Base-by-base conservation (phyloP, 2,329 filamentous ascomycete genomes). In the Cephalotrichum gorgonifer region DNA sequence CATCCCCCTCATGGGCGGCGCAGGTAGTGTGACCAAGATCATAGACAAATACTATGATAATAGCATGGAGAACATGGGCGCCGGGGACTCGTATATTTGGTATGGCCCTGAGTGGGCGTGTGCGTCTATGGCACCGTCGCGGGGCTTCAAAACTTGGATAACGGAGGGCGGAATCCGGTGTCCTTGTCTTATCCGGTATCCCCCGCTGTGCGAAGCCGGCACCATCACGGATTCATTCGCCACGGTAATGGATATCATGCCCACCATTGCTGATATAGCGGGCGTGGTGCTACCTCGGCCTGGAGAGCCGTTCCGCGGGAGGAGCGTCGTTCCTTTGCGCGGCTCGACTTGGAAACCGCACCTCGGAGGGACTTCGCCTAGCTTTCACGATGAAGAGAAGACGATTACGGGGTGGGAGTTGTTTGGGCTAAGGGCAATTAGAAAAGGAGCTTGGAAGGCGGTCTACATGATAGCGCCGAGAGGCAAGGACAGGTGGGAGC, bases 21-120 rank as follows among this genome's bases (percentile, higher is more conserved):
- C n/a, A n/a, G n/a, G n/a, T n/a, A n/a, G n/a, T n/a, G n/a, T n/a
- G 48, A 72, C 72, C 43, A 68, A 68, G 23, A 74, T 78, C 53
- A 71, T 78, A 56, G 67, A 73, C 3, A 81, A 80, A 52, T 67
- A 81, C 27, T 79, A 78, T 11, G 71, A 75, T 45, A 73, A 44
- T 50, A 54, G 51, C 26, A 46, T 78, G 4, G 75, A 78, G 11
- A 80, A 80, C 52, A 65, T 79, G 15, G 76, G 76, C 6, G 74
- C 55, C 69, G 73, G 15, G 65, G 65, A 79, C 57, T 75, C 71
- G 2, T 81, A 78, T 57, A 72, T 79, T 51, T 81, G 77, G 77
- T 81, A 81, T 53, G 77, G 78, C 2, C 73, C 72, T 3, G 69
- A 70, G 14, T 79, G 76, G 74, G 75, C 75, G 2, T 59, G 62